Evolutionary conservation across 306 rosid genomes (phyloP), one percentile per base, ranked within the genome.

Genomic region (Cucurbita moschata): DNA sequence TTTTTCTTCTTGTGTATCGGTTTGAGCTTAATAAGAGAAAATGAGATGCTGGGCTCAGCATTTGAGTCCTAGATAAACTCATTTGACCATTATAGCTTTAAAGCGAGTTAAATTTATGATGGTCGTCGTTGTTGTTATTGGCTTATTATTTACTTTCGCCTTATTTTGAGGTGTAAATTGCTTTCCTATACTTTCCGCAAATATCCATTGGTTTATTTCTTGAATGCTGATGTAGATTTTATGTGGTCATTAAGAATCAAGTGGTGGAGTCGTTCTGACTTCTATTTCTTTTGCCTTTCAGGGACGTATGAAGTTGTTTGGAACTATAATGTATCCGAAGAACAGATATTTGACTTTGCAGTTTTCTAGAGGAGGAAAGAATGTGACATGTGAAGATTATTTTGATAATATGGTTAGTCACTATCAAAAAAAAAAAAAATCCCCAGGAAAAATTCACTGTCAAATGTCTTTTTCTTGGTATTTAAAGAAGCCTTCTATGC

Each of bases 241-340:
- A 15, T 3, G 66, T 15, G 16, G 51, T 23, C 26, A 54, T 75
- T n/a, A 52, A 42, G 37, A 61, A 7, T 35, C 15, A 43, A 21
- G 71, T 43, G 30, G 40, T 56, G 6, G 38, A 49, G 66, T 52
- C 8, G 5, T 80, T 72, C 42, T 11, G 37, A 55, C 1, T 74
- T 2, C n/a, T 56, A 42, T 40, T 23, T 53, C 21, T 73, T 78
- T 72, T 12, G 23, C 76, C 81, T 79, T 72, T 52, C 87, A 88
- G 96, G 98, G 98, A 38, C 86, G 81, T 72, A 82, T 93, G 89
- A 93, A 93, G 85, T 79, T 93, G 85, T 90, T 93, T 77, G 98
- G 98, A 77, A 90, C 97, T 23, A 88, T 93, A 67, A 85, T 88
- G 40, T 93, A 88, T 80, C 98, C 98, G 8, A 81, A 82, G 77